phyloP scores from a whole-genome alignment of 345 rosid species.

The Acer yangbiense region DNA sequence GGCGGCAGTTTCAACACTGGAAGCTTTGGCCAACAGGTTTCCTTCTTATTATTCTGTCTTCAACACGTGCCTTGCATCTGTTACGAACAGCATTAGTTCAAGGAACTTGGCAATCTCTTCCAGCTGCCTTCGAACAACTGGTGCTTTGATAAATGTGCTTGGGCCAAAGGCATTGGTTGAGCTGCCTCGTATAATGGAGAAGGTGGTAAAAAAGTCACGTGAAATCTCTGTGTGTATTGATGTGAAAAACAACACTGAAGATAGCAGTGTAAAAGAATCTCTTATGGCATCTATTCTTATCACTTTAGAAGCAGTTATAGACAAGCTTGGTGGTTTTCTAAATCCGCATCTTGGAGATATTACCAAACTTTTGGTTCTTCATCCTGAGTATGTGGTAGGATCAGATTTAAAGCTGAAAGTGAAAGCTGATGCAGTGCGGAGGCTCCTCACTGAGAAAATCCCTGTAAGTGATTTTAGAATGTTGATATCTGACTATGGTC shows the following conservation, averaged over 20 bases:
- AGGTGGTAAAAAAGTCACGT: conserved; percentile 45
- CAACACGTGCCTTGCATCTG: conserved; percentile 66
- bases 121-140: conserved; percentile 74
- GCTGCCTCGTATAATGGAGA: conserved; percentile 76
- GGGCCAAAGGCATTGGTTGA: conserved; percentile 79
- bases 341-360: conserved; percentile 86
- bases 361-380: conserved; percentile 60
- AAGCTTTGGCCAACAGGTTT: conserved; percentile 68
- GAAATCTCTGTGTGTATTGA: conserved; percentile 32
- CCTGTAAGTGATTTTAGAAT: conserved; percentile 56
- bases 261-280: conserved; percentile 35
- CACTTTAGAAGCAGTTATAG: conserved; percentile 79
- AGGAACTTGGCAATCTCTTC: conserved; percentile 59
- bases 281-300: conserved; percentile 66
- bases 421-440: conserved; percentile 67
- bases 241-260: conserved; percentile 25
- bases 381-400: conserved; percentile 56
- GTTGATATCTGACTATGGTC: not conserved
- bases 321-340: conserved; percentile 88
- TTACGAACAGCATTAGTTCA: conserved; percentile 64
- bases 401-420: conserved; percentile 62
- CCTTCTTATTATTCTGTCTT: conserved; percentile 68
- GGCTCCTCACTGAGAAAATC: conserved; percentile 66
- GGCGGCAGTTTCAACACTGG: conserved; percentile 76
- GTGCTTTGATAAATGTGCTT: conserved; percentile 77